Evolutionary conservation across 2,329 filamentous ascomycete species (phyloP), one percentile per base, ranked within the genome.

Genomic region (Pleurostoma richardsiae): DNA sequence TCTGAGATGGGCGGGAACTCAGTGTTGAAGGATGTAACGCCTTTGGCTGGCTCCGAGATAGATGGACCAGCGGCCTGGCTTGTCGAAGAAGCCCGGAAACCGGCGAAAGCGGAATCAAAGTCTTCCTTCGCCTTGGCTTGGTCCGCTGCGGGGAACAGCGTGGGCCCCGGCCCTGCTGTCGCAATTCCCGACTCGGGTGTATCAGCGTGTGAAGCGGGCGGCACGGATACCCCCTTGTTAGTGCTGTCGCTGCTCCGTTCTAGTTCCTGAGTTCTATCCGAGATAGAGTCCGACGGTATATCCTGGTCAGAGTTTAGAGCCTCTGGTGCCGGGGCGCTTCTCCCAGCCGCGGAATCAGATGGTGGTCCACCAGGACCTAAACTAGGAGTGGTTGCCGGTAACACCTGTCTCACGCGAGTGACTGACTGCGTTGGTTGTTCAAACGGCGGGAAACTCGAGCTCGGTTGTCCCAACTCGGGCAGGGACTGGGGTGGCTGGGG

Each of bases 1-100:
- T 92, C 89, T n/a, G 86, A 84, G 50, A 97, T 96, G 1, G 92
- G 94, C 30, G 94, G 94, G 61, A 97, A 97, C 62, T 97, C 94
- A 27, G 82, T 77, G 59, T 83, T 78, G 57, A 88, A 86, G 46
- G 67, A 72, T 3, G 77, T 63, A 26, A 71, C 70, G 2, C 69
- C 59, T 51, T 76, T 76, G 36, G 65, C 60, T n/a, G 65, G 59
- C 10, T 72, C 71, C 19, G 67, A 56, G 29, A 57, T 54, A 39
- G 61, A 53, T 31, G 65, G 57, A 19, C 54, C 65, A 5, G 60
- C 51, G 4, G 64, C 52, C 49, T 71, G 74, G 45, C 70, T 71
- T 50, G 72, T 73, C 50, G 74, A 76, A 42, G 73, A 68, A 42
- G 69, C 74, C 45, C 74, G 73, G 56, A 94, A 92, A 47, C 83